Conservation (phyloP, 495 filamentous ascomycete genomes). For the Thozetella sp. region DNA sequence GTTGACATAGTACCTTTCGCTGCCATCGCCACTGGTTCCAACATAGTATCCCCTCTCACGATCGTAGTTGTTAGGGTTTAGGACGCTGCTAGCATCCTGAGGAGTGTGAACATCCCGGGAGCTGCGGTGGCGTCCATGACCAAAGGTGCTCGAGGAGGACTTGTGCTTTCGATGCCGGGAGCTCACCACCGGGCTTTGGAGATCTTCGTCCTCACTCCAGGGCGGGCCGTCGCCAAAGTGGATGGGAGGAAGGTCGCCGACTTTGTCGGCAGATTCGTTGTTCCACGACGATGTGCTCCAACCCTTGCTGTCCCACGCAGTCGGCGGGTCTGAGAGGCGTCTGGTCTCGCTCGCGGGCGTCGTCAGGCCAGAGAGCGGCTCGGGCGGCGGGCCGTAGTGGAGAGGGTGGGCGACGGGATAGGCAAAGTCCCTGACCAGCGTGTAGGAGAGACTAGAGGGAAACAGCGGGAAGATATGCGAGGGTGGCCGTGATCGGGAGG, state of each 20-base stretch:
- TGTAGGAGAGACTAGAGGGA: slow-evolving; percentile 86
- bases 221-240: slow-evolving; percentile 90
- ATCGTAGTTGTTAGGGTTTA: slow-evolving; percentile 43
- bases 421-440: slow-evolving; percentile 93
- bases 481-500: slow-evolving; percentile 72
- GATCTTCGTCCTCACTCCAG: slow-evolving; percentile 96
- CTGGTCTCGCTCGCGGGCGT: slow-evolving; percentile 84
- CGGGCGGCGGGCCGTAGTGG: slow-evolving; percentile 91
- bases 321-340: slow-evolving; percentile 79
- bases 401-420: slow-evolving; percentile 81
- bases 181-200: slow-evolving; percentile 85
- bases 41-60: slow-evolving; percentile 66
- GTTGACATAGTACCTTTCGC: slow-evolving; percentile 76
- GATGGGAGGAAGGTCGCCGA: slow-evolving; percentile 76
- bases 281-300: slow-evolving; percentile 51
- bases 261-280: slow-evolving; percentile 38
- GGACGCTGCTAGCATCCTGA: slow-evolving; percentile 38
- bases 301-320: slow-evolving; percentile 58
- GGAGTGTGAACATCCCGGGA: slow-evolving; percentile 20
- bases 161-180: slow-evolving; percentile 85
- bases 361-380: slow-evolving; percentile 71
- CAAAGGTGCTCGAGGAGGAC: slow-evolving; percentile 56
- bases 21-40: slow-evolving; percentile 70
- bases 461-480: slow-evolving; percentile 81
- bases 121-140: slow-evolving; percentile 45